Evolutionary conservation across 495 filamentous ascomycete species (phyloP), one percentile per base, ranked within the genome.

Genomic region (Xylaria scruposa): DNA sequence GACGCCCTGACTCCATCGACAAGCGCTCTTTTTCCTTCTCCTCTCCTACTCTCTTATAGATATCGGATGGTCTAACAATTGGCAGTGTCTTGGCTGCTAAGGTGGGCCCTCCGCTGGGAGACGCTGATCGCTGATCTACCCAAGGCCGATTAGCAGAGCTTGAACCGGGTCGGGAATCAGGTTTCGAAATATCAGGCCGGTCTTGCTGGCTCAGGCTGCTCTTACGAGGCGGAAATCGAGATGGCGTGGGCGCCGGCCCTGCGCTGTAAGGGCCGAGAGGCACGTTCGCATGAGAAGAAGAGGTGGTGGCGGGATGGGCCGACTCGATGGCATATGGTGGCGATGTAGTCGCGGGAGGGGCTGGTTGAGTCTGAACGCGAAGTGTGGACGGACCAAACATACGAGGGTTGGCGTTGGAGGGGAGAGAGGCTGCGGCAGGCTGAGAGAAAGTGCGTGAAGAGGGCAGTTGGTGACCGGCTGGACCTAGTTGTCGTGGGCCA

Each of bases 11-110:
- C 0, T 90, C 90, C 67, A 85, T 78, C 24, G 87, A 86, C 59
- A 83, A 83, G 15, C 85, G 80, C 78, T 90, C 87, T 67, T 79
- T 84, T 70, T 88, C 83, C 68, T 83, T 86, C 70, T 93, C 92
- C 72, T 93, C 91, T 56, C 88, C 88, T 78, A 92, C 84, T 3
- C 92, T 88, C 69, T 85, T 89, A 77, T 96, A 96, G 42, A 95
- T 92, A 72, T 97, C 93, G 26, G 90, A 90, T 13, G 94, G 93
- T 21, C 92, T 86, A 31, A 94, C 85, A 72, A 95, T 90, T 2
- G 91, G 87, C 1, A 88, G 78, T 4, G 87, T 75, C 72, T 91
- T 90, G 24, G 58, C 60, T 17, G 79, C 63, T 44, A 80, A 72
- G 47, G 73, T 67, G 6, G 72, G 71, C 5, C 73, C 40, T 56